Base-by-base conservation (phyloP, 352 stramenopile genomes). In the Elongisporangium anandrum region DNA sequence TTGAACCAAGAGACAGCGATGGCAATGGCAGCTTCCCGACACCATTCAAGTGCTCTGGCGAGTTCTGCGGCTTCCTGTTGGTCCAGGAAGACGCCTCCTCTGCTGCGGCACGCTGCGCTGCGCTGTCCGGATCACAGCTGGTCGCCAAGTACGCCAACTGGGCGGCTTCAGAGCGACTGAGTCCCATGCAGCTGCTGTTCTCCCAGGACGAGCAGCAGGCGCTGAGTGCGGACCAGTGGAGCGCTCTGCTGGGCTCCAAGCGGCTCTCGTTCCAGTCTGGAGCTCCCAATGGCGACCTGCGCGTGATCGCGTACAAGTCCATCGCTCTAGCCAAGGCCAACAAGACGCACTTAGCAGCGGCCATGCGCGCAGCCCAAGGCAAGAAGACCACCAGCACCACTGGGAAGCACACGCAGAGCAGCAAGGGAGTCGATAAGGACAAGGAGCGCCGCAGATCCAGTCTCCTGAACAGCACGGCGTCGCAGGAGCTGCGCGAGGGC, bases 241-340 rank as follows among this genome's bases (percentile, higher is more conserved):
- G 34, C 34, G 34, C 34, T 45, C 34, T 45, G 34, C 57, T 55
- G 55, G 67, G 17, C 53, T 91, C 38, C 60, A 83, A 15, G 41
- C 69, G 12, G 68, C 20, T 7, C 52, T 57, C n/a, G 57, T 64
- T 21, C 64, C 57, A 12, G 56, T 24, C 17, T 29, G 45, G 10
- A 50, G 53, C 34, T 52, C 51, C 39, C 51, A 12, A 51, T 15
- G 19, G 63, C 60, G 70, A 87, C 2, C 62, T 88, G 7, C 70
- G 70, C 15, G 69, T 88, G 56, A 75, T 96, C 65, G 83, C 71
- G 41, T 94, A 89, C 70, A 81, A 82, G 60, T 92, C 79, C n/a
- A 85, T 97, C 53, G 74, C 78, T 10, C 62, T 95, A 13, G 81
- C 75, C 9, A 90, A 80, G 57, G 59, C 61, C 22, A 86, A 92